phyloP scores from a whole-genome alignment of 2,329 filamentous ascomycete genomes.

The Cordyceps cicadae region DNA sequence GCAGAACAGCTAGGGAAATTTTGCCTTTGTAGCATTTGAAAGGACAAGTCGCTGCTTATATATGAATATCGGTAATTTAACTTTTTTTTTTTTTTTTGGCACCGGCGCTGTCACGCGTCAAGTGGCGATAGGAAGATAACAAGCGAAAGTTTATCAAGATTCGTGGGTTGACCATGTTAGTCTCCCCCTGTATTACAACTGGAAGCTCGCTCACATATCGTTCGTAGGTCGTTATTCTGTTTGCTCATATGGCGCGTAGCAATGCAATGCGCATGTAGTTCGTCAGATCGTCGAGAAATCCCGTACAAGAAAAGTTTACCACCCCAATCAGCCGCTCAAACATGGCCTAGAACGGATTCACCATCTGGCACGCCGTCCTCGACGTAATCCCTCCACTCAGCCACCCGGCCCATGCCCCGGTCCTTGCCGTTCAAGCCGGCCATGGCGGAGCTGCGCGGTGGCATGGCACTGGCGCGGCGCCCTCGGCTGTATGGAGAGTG shows the following conservation, averaged over 20 bases:
- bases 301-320: neutral
- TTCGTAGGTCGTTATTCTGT: neutral
- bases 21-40: too few species aligned
- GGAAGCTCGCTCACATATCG: neutral
- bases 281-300: neutral
- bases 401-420: slow-evolving; percentile 39
- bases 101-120: too few species aligned
- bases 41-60: too few species aligned
- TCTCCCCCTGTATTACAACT: too few species aligned
- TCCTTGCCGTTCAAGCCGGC: slow-evolving; percentile 39
- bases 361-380: slow-evolving; percentile 33
- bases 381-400: slow-evolving; percentile 41
- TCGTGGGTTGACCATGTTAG: too few species aligned
- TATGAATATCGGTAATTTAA: too few species aligned
- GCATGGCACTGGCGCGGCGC: slow-evolving; percentile 19
- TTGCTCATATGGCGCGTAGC: neutral
- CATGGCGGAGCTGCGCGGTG: slow-evolving; percentile 34
- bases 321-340: neutral
- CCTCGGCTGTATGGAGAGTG: slow-evolving; percentile 20
- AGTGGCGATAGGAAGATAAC: too few species aligned
- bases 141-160: too few species aligned
- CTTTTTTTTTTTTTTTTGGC: too few species aligned
- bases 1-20: too few species aligned
- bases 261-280: neutral
- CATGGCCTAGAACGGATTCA: slow-evolving; percentile 16